phyloP scores from a whole-genome alignment of 73 alveolate species.

The Symbiodinium pilosum region DNA sequence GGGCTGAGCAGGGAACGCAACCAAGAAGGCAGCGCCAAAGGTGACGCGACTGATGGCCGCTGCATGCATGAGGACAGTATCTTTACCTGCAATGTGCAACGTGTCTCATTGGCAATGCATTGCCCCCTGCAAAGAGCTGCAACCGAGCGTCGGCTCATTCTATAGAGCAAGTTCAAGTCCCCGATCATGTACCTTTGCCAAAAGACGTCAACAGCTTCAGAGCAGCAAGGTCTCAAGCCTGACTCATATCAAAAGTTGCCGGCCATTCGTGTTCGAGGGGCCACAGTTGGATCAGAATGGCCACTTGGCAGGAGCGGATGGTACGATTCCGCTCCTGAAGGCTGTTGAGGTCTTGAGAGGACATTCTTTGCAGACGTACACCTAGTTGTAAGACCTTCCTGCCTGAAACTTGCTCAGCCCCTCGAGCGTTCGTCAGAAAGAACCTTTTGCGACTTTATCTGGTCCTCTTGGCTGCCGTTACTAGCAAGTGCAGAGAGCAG shows the following conservation, averaged over 20 bases:
- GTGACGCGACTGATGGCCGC: constrained; percentile 94
- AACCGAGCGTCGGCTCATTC: constrained; percentile 45
- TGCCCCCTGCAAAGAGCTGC: no score
- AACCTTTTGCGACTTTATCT: not conserved
- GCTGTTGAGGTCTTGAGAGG: no score
- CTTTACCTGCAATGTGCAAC: constrained; percentile 12
- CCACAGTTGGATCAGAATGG: constrained; percentile 51
- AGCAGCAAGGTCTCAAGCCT: no score
- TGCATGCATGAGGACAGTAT: constrained; percentile 83
- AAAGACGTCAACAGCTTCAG: no score
- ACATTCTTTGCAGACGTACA: no score
- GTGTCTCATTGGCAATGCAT: not conserved
- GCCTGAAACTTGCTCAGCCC: no score
- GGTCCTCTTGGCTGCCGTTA: not conserved
- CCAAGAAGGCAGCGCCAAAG: constrained; percentile 72
- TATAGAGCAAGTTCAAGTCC: constrained; percentile 54
- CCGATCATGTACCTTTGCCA: constrained; percentile 68
- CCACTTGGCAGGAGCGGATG: constrained; percentile 65
- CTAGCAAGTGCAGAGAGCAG: constrained; percentile 10
- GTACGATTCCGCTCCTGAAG: constrained; percentile 66
- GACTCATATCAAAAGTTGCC: no score
- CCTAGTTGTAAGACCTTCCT: no score
- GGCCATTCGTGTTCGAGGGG: no score
- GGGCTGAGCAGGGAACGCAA: not conserved
- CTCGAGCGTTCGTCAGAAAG: no score